phyloP scores from a whole-genome alignment of 2,329 filamentous ascomycete species.

The Sporothrix curviconia region DNA sequence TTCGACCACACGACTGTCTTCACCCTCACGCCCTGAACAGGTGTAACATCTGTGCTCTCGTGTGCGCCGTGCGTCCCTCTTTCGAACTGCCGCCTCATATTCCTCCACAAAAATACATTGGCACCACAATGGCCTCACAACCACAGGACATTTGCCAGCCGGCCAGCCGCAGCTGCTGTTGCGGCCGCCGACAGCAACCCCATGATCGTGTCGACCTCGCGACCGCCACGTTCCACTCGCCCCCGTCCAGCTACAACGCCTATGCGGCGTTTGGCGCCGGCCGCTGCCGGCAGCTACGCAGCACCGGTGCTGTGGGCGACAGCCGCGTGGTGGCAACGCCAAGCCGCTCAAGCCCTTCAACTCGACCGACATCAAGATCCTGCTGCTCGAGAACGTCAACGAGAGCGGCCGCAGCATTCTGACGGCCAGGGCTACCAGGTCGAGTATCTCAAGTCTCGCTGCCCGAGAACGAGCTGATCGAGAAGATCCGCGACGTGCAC shows the following conservation, averaged over 20 bases:
- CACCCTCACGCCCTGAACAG: not conserved
- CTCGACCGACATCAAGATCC: conserved; percentile 91
- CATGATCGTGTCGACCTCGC: conserved; percentile 67
- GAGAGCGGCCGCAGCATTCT: conserved; percentile 80
- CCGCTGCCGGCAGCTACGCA: conserved; percentile 3
- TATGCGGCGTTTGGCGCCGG: conserved; percentile 13
- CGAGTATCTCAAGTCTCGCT: conserved; percentile 84
- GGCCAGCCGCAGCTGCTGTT: conserved; percentile 43
- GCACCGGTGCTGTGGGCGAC: conserved; percentile 34
- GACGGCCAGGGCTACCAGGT: conserved; percentile 88
- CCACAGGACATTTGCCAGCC: conserved; percentile 26
- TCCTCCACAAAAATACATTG: not conserved
- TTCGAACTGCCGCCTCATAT: not conserved
- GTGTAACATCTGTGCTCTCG: not conserved
- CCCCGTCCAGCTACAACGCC: conserved; percentile 52
- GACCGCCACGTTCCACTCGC: conserved; percentile 66
- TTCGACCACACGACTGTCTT: not conserved
- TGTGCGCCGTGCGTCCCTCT: not conserved
- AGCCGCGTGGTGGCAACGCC: conserved; percentile 29
- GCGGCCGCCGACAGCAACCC: conserved; percentile 28
- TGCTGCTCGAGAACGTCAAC: conserved; percentile 95
- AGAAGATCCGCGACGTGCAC: conserved; percentile 93
- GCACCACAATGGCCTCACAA: conserved; percentile 16
- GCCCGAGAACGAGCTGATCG: conserved; percentile 86
- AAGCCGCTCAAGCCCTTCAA: conserved; percentile 94